phyloP scores from a whole-genome alignment of 2,329 filamentous ascomycete species.

The Chaetomium strumarium region DNA sequence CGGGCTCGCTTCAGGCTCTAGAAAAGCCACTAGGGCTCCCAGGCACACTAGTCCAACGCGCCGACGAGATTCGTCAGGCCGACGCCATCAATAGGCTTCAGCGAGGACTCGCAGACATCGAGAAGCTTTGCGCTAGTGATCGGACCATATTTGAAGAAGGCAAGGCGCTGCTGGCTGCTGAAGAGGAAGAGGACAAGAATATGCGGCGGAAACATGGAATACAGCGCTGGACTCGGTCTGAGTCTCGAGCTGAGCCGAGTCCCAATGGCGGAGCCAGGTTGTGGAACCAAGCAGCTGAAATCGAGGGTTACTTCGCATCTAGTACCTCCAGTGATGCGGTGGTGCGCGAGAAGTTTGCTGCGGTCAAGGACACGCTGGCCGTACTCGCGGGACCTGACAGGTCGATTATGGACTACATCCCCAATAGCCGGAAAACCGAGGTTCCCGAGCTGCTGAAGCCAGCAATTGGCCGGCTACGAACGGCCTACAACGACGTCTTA shows the following conservation, averaged over 20 bases:
- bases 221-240: conserved; percentile 69
- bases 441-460: conserved; percentile 77
- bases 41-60: conserved; percentile 77
- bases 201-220: conserved; percentile 77
- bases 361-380: conserved; percentile 67
- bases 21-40: conserved; percentile 92
- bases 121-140: conserved; percentile 80
- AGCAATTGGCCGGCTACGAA: conserved; percentile 70
- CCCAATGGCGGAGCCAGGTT: conserved; percentile 53
- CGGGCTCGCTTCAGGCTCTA: conserved; percentile 85
- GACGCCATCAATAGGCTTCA: conserved; percentile 75
- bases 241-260: conserved; percentile 60
- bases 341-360: conserved; percentile 72
- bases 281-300: conserved; percentile 68
- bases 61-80: conserved; percentile 87
- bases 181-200: conserved; percentile 76
- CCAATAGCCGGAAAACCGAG: conserved; percentile 71
- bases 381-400: conserved; percentile 75
- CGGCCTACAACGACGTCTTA: conserved; percentile 76
- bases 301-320: conserved; percentile 76
- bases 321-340: conserved; percentile 50
- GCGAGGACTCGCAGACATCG: conserved; percentile 78
- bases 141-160: conserved; percentile 76
- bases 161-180: conserved; percentile 66
- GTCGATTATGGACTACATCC: conserved; percentile 81